Base-by-base conservation (phyloP, 1,284 basidiomycete genomes). In the Vanrija pseudolonga region DNA sequence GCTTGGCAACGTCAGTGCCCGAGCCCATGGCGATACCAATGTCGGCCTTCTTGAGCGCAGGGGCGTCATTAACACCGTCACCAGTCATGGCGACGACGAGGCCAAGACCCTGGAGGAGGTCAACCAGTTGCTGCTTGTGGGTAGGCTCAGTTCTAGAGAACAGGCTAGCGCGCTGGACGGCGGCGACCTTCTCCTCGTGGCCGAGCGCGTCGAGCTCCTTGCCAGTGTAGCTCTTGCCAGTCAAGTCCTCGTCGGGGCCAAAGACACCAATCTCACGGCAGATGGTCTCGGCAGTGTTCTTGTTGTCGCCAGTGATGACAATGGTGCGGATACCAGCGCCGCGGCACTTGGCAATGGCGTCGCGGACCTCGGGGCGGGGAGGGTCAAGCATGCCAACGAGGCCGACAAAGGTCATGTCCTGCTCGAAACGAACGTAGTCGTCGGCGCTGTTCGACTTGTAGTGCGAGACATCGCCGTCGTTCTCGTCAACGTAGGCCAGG, bases 11-110 rank as follows among this genome's bases (percentile, higher is more conserved):
- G 71, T 99, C 96, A 0, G 95, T 98, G 47, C 95, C 96, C 59
- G 89, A 91, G 45, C 95, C 95, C 95, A 98, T 98, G n/a, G 92
- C 89, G 53, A 98, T 89, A 69, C 95, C 95, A 66, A 98, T 97
- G 68, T 98, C 94, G 17, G 95, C 95, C 80, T 89, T 94, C 76
- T 96, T 96, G 66, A 98, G 78, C 0, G 94, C 94, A 17, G 94
- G 94, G 1, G 94, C 94, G 68, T 98, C 95, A 66, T 98, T 98
- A 55, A 98, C 95, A 68, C 91, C 91, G 68, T 94, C 92, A 53
- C 89, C 90, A 47, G 87, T 90, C 96, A 99, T 98, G 18, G 96
- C 96, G n/a, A 97, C 94, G 32, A 98, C 92, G 58, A 95, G 79
- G 15, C 89, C 92, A 51, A 93, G 83, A 54, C 85, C 84, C 76